Evolutionary conservation across 1,139 yeast species (phyloP), one percentile per base, ranked within the genome.

Genomic region (Pichia sp.): DNA sequence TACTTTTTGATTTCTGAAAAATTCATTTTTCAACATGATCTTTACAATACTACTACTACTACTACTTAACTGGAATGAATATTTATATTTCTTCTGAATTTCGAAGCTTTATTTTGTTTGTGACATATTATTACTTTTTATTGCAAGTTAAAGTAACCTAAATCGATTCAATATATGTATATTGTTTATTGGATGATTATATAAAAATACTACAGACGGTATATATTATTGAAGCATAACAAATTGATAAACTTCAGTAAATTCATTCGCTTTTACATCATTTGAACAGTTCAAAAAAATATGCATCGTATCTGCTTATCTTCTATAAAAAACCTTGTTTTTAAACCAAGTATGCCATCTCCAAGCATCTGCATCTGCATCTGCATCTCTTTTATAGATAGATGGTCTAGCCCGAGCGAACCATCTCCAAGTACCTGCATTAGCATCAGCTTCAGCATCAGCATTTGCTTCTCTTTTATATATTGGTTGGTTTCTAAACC

Each of bases 391-490:
- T 28, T 37, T 37, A 8, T 30, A 30, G 8, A 30, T 30, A 6
- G 32, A 6, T 30, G 7, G 32, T 30, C 32, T 30, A 8, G 8
- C 7, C 35, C 35, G 10, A 7, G 7, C n/a, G 35, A 7, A 11
- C 35, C 35, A 34, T 10, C 35, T 34, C 35, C 32, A 38, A 4
- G 40, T 26, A 4, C 7, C 33, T 9, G 40, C 40, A 38, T 27
- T 4, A 5, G 33, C 33, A 18, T 36, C 27, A 27, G 27, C 40
- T 11, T 40, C 37, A 4, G 43, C 43, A 7, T 40, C 43, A 4
- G 43, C 43, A 40, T 40, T 37, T 4, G 43, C 43, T n/a, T 32
- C 37, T 40, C 43, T 40, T 34, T 40, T 40, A 27, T 36, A 36
- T 1, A 36, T 36, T 36, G 39, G 30, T 10, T 36, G 39, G 6